Base-by-base conservation (phyloP, 116 monocot species). In the Phalaenopsis hybrid region DNA sequence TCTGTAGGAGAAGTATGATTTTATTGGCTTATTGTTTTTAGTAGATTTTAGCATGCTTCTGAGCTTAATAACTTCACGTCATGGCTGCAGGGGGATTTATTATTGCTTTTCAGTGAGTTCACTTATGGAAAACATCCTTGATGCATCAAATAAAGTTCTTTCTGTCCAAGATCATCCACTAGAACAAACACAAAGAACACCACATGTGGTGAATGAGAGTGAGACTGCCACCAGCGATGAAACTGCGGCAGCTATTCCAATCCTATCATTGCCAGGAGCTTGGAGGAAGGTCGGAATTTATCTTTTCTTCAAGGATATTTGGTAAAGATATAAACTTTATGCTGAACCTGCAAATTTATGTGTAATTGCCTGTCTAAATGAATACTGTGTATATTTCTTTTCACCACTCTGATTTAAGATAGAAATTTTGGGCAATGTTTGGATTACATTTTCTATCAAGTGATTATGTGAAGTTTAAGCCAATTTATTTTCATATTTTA, bases 291-390 rank as follows among this genome's bases (percentile, higher is more conserved):
- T 86, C 2, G 92, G 92, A 6, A 80, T 92, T 80, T 41, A 78
- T 74, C 70, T 92, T 43, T 92, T 92, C 81, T 81, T 84, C 74
- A 20, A 86, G 86, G 61, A 92, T 79, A 80, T 89, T 76, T 88
- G 91, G 17, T 8, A 16, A 48, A 76, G 13, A 76, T 44, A 50
- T 51, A 43, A 73, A 61, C 9, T 46, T 58, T 23, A 25, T 74
- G 21, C 48, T 75, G 34, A 57, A 44, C 58, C n/a, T 17, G 2
- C 31, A 21, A 44, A 12, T 44, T 57, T 15, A 67, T 67, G 25
- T 10, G 9, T 23, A 28, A 25, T 67, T 67, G 23, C 28, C 28
- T 31, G 3, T 67, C 28, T 28, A 67, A 67, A 67, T 67, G 67
- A 67, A 3, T 61, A 61, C 20, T n/a, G 41, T 20, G 13, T n/a